Evolutionary conservation across 1,139 yeast species (phyloP), one percentile per base, ranked within the genome.

Genomic region (Torulaspora pretoriensis): DNA sequence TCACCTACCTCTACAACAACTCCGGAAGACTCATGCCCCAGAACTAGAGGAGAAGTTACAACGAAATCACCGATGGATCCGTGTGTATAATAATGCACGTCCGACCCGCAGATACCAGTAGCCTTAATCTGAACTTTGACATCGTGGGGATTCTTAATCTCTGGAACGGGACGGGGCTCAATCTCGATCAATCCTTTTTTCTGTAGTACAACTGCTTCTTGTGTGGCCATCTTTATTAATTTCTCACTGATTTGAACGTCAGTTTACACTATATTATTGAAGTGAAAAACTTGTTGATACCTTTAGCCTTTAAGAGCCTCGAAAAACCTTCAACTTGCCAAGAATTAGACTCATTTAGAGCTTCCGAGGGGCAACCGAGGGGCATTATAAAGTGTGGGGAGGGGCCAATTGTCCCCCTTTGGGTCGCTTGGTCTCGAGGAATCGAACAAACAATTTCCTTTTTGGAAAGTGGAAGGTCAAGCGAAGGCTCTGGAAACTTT

Each of bases 101-200:
- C 95, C 3, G 89, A 81, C 3, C 96, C 96, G 65, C 96, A 88
- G 51, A 88, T 81, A 40, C 96, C 96, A 0, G 96, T 88, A 43
- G 66, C 66, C 52, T 63, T 67, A 54, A 88, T 83, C 44, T 81
- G 81, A 23, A 88, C 78, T 55, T 83, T 76, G 36, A 88, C 96
- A 51, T 79, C 84, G 55, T 78, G 78, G 36, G 83, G 81, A 50
- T 80, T 81, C 8, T 62, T 60, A 51, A 84, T 69, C 54, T 69
- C 68, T 9, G 95, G 95, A 28, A 79, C 69, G 8, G 84, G 82
- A 52, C 80, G 75, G 43, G 79, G 74, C 66, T 83, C 90, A 53
- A 79, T 77, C 27, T 72, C 68, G 53, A 86, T 83, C 49, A 79
- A 79, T 57, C 81, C 80, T 53, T 80, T 69, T 59, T 78, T 75